These are phyloP conservation scores for Paracorniculantispora psalliotae DNA, from an alignment of 2,329 filamentous ascomycete genomes.

Conservation along the genomic window DNA sequence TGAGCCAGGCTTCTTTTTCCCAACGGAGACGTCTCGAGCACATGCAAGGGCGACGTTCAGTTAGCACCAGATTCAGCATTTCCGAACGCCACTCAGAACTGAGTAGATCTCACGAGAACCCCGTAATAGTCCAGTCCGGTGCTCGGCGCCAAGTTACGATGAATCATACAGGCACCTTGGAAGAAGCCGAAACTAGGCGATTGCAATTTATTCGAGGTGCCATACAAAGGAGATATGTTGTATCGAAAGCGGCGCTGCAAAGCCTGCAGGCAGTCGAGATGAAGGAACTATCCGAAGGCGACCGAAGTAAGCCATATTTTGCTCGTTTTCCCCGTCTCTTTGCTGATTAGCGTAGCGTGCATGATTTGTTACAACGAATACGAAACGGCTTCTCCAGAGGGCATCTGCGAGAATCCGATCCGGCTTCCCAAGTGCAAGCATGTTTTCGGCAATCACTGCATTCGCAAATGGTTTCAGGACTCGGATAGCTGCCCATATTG, in stretches of 20 bases:
- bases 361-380: slow-evolving; percentile 63
- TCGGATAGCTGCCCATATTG: slow-evolving; percentile 61
- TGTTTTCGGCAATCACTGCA: slow-evolving; percentile 59
- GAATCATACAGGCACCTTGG: slow-evolving; percentile 15
- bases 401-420: slow-evolving; percentile 50
- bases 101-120: slow-evolving; percentile 12
- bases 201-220: slow-evolving; percentile 44
- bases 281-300: slow-evolving; percentile 38
- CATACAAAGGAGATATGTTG: slow-evolving; percentile 39
- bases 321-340: neutral
- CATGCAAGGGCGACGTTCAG: slow-evolving; percentile 24
- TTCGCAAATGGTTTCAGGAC: slow-evolving; percentile 61
- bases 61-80: slow-evolving; percentile 19
- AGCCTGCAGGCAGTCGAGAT: slow-evolving; percentile 44
- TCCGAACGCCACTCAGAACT: slow-evolving; percentile 23
- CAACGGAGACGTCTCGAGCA: slow-evolving; percentile 24
- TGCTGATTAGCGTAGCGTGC: slow-evolving; percentile 39
- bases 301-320: slow-evolving; percentile 40
- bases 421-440: slow-evolving; percentile 59
- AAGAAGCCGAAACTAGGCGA: slow-evolving; percentile 33
- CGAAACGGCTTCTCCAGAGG: slow-evolving; percentile 52
- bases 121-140: neutral
- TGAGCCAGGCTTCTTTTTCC: slow-evolving; percentile 15
- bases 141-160: slow-evolving; percentile 11
- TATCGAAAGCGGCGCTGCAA: slow-evolving; percentile 41